Evolutionary conservation across 2,329 filamentous ascomycete species (phyloP).

Genomic region (Exophiala viscosa): DNA sequence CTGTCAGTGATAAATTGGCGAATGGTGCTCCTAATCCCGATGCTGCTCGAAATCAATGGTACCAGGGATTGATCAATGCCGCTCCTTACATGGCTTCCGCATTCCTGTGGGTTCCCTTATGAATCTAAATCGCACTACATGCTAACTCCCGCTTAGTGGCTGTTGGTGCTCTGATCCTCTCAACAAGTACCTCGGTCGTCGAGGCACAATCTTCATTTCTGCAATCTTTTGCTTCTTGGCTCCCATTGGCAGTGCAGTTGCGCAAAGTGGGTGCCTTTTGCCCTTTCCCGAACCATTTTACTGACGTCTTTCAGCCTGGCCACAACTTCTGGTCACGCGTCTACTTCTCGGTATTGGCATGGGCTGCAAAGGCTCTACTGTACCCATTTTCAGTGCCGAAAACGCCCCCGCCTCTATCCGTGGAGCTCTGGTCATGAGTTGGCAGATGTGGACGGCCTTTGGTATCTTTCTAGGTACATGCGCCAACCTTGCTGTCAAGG

Average conservation of each 20-base stretch:
- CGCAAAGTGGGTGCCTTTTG: slow-evolving; percentile 46
- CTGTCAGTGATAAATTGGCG: slow-evolving; percentile 29
- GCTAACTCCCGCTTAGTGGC: slow-evolving; percentile 54
- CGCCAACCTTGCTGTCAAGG: slow-evolving; percentile 60
- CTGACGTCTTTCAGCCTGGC: slow-evolving; percentile 48
- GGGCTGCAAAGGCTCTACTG: slow-evolving; percentile 69
- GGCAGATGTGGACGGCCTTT: slow-evolving; percentile 35
- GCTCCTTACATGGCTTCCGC: slow-evolving; percentile 50
- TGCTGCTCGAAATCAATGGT: slow-evolving; percentile 48
- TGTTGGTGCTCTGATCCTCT: slow-evolving; percentile 72
- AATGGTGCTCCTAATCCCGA: slow-evolving; percentile 30
- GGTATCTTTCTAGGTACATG: slow-evolving; percentile 50
- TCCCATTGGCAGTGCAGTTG: slow-evolving; percentile 55
- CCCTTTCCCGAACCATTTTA: background rate
- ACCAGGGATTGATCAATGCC: slow-evolving; percentile 61
- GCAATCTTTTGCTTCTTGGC: slow-evolving; percentile 64
- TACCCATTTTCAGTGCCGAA: slow-evolving; percentile 74
- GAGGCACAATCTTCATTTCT: slow-evolving; percentile 61
- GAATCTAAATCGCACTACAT: slow-evolving; percentile 50
- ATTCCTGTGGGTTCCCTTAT: slow-evolving; percentile 47
- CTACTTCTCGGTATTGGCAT: slow-evolving; percentile 74
- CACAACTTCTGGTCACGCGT: slow-evolving; percentile 65
- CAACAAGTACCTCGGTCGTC: slow-evolving; percentile 66
- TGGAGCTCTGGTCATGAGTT: slow-evolving; percentile 77
- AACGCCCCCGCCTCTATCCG: slow-evolving; percentile 66